These are phyloP conservation scores for Irpex sp. DNA, from an alignment of 1,284 basidiomycete genomes.

Conservation along the genomic window DNA sequence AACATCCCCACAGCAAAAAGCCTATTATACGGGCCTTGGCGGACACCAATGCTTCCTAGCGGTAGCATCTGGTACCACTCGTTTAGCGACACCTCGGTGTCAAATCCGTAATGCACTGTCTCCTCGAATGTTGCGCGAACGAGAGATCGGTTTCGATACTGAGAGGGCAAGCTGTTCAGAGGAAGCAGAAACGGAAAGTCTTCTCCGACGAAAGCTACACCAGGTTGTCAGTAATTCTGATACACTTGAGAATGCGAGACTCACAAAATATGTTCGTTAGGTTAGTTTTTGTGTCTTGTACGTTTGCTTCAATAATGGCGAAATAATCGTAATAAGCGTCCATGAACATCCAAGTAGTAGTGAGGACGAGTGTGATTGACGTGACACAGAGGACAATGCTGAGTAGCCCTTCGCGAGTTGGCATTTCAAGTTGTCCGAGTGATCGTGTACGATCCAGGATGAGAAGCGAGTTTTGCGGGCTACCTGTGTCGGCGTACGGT, in stretches of 20 bases:
- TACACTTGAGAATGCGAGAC: neutral
- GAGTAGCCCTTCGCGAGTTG: neutral
- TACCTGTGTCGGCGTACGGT: too few relatives aligned
- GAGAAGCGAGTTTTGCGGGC: too few relatives aligned
- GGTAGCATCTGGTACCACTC: slow-evolving; percentile 19
- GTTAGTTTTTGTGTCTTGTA: neutral
- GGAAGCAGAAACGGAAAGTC: neutral
- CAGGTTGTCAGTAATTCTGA: neutral
- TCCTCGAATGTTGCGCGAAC: slow-evolving; percentile 13
- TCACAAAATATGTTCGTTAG: neutral
- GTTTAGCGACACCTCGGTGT: slow-evolving; percentile 6
- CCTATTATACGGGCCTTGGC: slow-evolving; percentile 22
- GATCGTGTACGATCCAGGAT: too few relatives aligned
- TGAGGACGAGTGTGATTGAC: neutral
- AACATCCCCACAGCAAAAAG: slow-evolving; percentile 28
- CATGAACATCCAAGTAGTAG: neutral
- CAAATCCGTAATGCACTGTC: slow-evolving; percentile 17
- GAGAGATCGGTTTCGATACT: neutral
- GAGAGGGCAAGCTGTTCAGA: neutral
- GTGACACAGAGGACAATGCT: neutral
- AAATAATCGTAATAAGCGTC: neutral
- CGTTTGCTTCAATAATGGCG: neutral
- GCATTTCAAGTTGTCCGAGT: neutral
- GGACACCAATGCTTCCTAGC: slow-evolving; percentile 15
- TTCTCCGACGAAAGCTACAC: neutral